Percentiles rank a stretch among this genome's conserved stretches.
These are phyloP conservation scores for Arthrobotrys sinensis DNA, from an alignment of 2,329 filamentous ascomycete species.

Conservation along the genomic window DNA sequence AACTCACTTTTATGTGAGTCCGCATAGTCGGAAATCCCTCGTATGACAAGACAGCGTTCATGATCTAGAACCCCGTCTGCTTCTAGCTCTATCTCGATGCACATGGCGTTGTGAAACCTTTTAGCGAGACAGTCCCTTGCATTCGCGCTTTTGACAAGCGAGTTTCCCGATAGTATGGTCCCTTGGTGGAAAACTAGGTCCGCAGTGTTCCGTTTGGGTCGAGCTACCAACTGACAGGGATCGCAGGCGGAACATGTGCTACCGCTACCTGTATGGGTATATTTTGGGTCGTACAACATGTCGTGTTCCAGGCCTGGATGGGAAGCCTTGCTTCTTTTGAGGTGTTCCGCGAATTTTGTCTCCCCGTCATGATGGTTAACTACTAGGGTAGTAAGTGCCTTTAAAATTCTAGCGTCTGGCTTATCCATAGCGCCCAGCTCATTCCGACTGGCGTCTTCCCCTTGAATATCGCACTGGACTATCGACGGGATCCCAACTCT, in stretches of 20 bases:
- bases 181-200: constrained; percentile 27
- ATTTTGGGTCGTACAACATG: constrained; percentile 21
- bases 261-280: neutral
- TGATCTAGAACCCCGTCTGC: neutral
- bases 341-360: constrained; percentile 20
- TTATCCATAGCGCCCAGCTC: neutral
- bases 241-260: constrained; percentile 6
- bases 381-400: constrained; percentile 8
- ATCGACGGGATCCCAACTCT: constrained; percentile 5
- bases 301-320: constrained; percentile 30
- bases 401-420: neutral
- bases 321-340: neutral
- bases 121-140: constrained; percentile 2
- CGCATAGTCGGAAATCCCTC: constrained; percentile 62
- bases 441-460: neutral
- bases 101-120: constrained; percentile 8
- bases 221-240: neutral
- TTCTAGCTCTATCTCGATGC: constrained; percentile 21
- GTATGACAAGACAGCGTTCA: constrained; percentile 31
- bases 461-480: constrained; percentile 12
- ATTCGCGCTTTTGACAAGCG: neutral
- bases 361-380: neutral
- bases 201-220: constrained; percentile 1
- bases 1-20: constrained; percentile 61
- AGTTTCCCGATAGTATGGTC: constrained; percentile 27